Evolutionary conservation across 768 basidiomycete species (phyloP).

Genomic region (Pleurotus salmoneostramineus): DNA sequence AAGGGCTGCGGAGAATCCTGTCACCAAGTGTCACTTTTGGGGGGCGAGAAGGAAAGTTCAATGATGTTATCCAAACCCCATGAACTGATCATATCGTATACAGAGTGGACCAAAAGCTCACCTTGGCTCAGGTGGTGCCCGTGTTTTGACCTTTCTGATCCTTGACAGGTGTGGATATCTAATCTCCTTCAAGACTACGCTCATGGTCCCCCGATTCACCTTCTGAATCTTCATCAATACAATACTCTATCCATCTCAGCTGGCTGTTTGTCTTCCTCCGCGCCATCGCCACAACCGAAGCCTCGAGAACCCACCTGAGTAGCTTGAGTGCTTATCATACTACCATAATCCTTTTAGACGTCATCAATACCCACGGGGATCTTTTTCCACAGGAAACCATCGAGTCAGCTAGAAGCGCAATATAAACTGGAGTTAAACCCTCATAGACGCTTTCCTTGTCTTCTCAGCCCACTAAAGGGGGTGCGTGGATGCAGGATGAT

Average conservation of each 20-base stretch:
- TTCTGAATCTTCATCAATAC: too few species aligned
- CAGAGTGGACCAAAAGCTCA: not conserved
- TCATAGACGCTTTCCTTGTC: not conserved
- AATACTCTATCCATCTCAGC: too few species aligned
- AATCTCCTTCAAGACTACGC: not conserved
- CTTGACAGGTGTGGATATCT: not conserved
- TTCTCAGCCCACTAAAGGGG: not conserved
- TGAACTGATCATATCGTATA: not conserved
- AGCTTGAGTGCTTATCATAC: too few species aligned
- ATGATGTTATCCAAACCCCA: not conserved
- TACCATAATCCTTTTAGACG: not conserved
- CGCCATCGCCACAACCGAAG: too few species aligned
- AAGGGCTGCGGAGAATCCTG: slow-evolving; percentile 7
- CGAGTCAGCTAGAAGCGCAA: slow-evolving; percentile 4
- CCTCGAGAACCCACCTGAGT: too few species aligned
- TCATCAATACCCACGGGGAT: not conserved
- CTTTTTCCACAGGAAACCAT: not conserved
- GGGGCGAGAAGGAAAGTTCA: not conserved
- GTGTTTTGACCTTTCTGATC: not conserved
- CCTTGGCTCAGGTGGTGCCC: not conserved
- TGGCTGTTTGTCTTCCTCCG: too few species aligned
- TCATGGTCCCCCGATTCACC: not conserved
- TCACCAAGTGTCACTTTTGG: not conserved
- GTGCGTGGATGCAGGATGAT: not conserved
- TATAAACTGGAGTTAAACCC: not conserved